These are phyloP conservation scores for Pseudocercospora eumusae DNA, from an alignment of 2,329 filamentous ascomycete species.

Conservation along the genomic window DNA sequence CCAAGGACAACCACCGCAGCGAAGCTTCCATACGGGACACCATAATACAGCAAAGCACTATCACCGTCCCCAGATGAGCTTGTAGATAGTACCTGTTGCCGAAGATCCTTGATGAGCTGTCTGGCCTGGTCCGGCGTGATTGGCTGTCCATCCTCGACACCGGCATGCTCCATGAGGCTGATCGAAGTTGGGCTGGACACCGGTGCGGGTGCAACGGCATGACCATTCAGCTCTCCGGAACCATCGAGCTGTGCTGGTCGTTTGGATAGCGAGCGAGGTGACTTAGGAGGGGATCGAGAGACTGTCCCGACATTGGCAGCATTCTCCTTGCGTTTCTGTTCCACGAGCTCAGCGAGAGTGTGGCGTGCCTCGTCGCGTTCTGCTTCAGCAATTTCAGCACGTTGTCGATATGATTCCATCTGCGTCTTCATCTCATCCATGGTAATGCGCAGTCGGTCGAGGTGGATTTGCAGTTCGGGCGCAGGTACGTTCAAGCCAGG, in stretches of 20 bases:
- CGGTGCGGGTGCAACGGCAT: conserved; percentile 25
- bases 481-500: conserved; percentile 18
- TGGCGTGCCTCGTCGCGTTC: conserved; percentile 72
- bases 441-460: conserved; percentile 75
- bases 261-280: conserved; percentile 20
- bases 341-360: conserved; percentile 83
- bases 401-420: conserved; percentile 73
- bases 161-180: conserved; percentile 35
- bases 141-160: conserved; percentile 37
- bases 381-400: conserved; percentile 75
- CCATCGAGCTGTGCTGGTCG: conserved; percentile 26
- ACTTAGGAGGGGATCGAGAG: conserved; percentile 20
- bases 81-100: conserved; percentile 33
- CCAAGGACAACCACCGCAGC: conserved; percentile 39
- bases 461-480: conserved; percentile 64
- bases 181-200: conserved; percentile 32
- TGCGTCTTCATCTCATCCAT: conserved; percentile 80
- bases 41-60: conserved; percentile 32
- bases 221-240: conserved; percentile 31
- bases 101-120: conserved; percentile 35
- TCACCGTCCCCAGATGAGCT: conserved; percentile 20
- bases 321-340: conserved; percentile 72
- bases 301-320: conserved; percentile 42
- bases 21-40: conserved; percentile 34
- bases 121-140: conserved; percentile 40